phyloP scores from a whole-genome alignment of 306 rosid genomes.

The Cucumis cinereus region DNA sequence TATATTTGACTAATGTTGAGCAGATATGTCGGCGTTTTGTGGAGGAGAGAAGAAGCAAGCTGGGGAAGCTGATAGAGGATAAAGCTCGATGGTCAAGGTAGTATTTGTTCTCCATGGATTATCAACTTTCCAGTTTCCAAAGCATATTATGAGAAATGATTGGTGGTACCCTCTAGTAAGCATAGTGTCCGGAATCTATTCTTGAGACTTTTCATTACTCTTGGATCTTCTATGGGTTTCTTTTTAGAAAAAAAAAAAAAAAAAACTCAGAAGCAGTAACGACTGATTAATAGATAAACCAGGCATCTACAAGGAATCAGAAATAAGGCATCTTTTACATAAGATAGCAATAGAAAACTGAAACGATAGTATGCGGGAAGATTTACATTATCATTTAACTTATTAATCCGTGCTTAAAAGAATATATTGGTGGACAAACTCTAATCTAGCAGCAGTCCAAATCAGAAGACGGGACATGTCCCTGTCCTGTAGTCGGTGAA shows the following conservation, averaged over 20 bases:
- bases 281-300: background rate
- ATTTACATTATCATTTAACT: background rate
- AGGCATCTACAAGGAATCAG: background rate
- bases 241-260: background rate
- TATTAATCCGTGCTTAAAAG: background rate
- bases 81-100: slow-evolving; percentile 98
- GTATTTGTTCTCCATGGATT: slow-evolving; percentile 11
- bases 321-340: background rate
- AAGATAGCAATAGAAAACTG: background rate
- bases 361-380: background rate
- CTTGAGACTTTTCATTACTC: background rate
- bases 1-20: slow-evolving; percentile 91
- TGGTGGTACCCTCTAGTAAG: background rate
- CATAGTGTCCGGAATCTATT: background rate
- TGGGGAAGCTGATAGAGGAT: slow-evolving; percentile 84
- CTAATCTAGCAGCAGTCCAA: background rate
- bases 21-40: slow-evolving; percentile 96
- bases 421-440: background rate
- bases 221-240: background rate
- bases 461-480: background rate
- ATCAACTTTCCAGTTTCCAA: background rate
- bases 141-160: background rate
- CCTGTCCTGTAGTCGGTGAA: background rate
- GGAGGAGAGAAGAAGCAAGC: slow-evolving; percentile 90
- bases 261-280: background rate